Evolutionary conservation across 2,329 filamentous ascomycete species (phyloP).

Genomic region (Raffaelea arxii): DNA sequence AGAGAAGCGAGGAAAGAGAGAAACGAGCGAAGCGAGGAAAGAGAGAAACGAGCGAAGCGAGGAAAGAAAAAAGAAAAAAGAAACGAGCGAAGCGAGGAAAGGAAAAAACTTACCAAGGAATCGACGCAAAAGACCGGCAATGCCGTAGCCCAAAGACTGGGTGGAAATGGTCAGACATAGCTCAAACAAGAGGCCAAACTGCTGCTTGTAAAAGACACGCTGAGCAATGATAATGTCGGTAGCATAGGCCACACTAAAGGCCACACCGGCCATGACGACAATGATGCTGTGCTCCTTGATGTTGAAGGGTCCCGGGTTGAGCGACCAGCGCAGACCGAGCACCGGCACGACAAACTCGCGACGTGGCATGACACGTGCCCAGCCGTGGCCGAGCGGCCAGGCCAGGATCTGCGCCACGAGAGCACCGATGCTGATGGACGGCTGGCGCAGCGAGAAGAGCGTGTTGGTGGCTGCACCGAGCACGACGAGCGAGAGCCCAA

Average conservation of each 20-base stretch:
- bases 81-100: slow-evolving; percentile 21
- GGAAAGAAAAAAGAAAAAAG: background rate
- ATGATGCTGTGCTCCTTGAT: slow-evolving; percentile 62
- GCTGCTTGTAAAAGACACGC: slow-evolving; percentile 60
- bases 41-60: background rate
- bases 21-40: background rate
- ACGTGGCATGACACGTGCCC: slow-evolving; percentile 46
- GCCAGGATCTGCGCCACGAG: slow-evolving; percentile 55
- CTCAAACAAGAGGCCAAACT: slow-evolving; percentile 58
- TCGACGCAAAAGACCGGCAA: slow-evolving; percentile 57
- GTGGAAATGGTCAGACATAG: slow-evolving; percentile 57
- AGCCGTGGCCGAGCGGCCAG: slow-evolving; percentile 52
- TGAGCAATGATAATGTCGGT: slow-evolving; percentile 67
- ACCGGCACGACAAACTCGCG: slow-evolving; percentile 37
- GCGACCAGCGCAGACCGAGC: slow-evolving; percentile 43
- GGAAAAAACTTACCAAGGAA: too few relatives aligned
- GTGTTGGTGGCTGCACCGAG: slow-evolving; percentile 53
- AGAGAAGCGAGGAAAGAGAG: background rate
- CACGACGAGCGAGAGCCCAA: slow-evolving; percentile 47
- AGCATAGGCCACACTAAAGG: slow-evolving; percentile 60
- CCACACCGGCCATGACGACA: slow-evolving; percentile 61
- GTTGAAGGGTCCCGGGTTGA: slow-evolving; percentile 63
- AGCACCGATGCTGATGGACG: slow-evolving; percentile 49
- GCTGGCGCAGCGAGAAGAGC: slow-evolving; percentile 51
- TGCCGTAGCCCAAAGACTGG: slow-evolving; percentile 60